These are phyloP conservation scores for Alternaria gansuensis DNA, from an alignment of 2,329 filamentous ascomycete species.

Conservation along the genomic window DNA sequence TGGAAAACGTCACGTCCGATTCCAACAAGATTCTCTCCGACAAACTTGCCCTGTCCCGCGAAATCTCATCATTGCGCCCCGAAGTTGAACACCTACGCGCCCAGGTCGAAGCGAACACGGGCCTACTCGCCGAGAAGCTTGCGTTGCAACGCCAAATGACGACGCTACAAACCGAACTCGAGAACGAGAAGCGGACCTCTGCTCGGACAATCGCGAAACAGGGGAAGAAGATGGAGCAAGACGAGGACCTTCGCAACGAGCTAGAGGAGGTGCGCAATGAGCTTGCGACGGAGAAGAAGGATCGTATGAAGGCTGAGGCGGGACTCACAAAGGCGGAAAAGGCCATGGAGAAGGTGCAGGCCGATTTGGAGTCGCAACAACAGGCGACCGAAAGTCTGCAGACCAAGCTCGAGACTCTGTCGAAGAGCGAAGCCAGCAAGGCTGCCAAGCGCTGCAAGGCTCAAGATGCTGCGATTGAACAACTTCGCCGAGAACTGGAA, in stretches of 20 bases:
- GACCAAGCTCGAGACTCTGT: conserved; percentile 46
- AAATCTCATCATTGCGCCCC: conserved; percentile 66
- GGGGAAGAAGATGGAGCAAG: conserved; percentile 60
- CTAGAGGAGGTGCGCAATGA: conserved; percentile 59
- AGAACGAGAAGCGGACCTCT: conserved; percentile 78
- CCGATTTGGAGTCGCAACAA: conserved; percentile 47
- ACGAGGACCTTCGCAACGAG: conserved; percentile 57
- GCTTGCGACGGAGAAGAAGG: conserved; percentile 57
- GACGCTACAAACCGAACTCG: conserved; percentile 80
- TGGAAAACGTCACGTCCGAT: conserved; percentile 73
- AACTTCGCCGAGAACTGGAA: conserved; percentile 51
- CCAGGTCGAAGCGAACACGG: conserved; percentile 69
- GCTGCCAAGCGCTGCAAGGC: conserved; percentile 50
- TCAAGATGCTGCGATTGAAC: conserved; percentile 44
- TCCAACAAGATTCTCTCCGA: conserved; percentile 74
- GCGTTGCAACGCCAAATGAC: conserved; percentile 79
- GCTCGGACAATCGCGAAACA: conserved; percentile 65
- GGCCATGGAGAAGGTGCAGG: conserved; percentile 42
- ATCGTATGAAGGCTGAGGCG: conserved; percentile 54
- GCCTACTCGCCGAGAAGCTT: conserved; percentile 78
- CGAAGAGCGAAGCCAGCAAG: conserved; percentile 45
- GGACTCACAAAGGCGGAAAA: conserved; percentile 52
- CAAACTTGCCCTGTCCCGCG: conserved; percentile 68
- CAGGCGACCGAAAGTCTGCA: conserved; percentile 42
- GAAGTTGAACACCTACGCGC: conserved; percentile 70